Percentiles rank a stretch among this genome's conserved stretches.
phyloP scores from a whole-genome alignment of 2,329 filamentous ascomycete genomes.

The Daldinia eschscholtzii region DNA sequence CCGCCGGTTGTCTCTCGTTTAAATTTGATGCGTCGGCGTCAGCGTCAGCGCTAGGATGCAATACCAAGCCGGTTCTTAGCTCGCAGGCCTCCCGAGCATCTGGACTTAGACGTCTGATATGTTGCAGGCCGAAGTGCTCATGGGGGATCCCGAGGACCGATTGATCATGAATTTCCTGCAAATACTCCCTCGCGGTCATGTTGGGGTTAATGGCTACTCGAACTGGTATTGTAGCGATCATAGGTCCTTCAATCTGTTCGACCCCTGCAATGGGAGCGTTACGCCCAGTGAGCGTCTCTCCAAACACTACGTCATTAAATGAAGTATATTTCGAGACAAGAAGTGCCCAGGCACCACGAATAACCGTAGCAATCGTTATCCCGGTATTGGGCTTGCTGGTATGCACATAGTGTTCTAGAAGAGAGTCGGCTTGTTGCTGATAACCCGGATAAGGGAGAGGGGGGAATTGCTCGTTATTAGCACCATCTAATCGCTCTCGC shows the following conservation, averaged over 20 bases:
- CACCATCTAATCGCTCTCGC: slow-evolving; percentile 60
- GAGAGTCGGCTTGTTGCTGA: slow-evolving; percentile 64
- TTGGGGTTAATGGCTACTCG: slow-evolving; percentile 61
- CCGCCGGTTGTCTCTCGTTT: slow-evolving; percentile 58
- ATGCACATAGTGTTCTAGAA: slow-evolving; percentile 66
- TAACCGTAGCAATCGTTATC: slow-evolving; percentile 66
- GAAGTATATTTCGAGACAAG: slow-evolving; percentile 66
- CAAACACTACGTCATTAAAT: slow-evolving; percentile 67
- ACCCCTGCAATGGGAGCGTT: slow-evolving; percentile 62
- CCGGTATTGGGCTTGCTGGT: slow-evolving; percentile 53
- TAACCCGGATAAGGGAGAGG: slow-evolving; percentile 61
- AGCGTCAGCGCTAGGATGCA: slow-evolving; percentile 60
- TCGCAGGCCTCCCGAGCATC: slow-evolving; percentile 69
- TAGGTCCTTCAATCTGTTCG: slow-evolving; percentile 70
- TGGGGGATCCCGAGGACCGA: slow-evolving; percentile 71
- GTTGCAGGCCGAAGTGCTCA: slow-evolving; percentile 72
- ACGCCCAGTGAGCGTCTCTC: slow-evolving; percentile 70
- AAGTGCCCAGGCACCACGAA: slow-evolving; percentile 71
- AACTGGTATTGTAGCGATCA: slow-evolving; percentile 71
- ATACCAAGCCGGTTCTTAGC: slow-evolving; percentile 66
- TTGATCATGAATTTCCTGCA: slow-evolving; percentile 68
- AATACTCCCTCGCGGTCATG: slow-evolving; percentile 62
- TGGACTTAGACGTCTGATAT: slow-evolving; percentile 68
- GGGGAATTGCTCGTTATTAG: slow-evolving; percentile 62
- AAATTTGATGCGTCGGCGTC: slow-evolving; percentile 48